These are phyloP conservation scores for Ajuga reptans DNA, from an alignment of 305 asterid genomes.

Conservation along the genomic window DNA sequence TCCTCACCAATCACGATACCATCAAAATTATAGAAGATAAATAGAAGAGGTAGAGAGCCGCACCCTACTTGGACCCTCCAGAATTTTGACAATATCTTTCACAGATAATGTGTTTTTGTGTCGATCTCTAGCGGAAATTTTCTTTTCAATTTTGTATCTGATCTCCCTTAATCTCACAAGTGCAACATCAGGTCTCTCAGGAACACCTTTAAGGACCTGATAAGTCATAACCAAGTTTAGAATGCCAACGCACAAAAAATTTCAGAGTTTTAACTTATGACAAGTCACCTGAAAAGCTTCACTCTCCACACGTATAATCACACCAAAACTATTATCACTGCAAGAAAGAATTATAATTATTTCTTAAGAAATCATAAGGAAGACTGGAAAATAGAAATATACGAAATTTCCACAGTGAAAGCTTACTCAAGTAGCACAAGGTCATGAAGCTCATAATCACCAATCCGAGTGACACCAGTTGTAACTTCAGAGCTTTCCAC, in stretches of 20 bases:
- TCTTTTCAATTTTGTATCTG: conserved; percentile 65
- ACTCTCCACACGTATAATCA: conserved; percentile 81
- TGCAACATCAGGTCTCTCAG: conserved; percentile 81
- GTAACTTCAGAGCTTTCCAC: conserved; percentile 91
- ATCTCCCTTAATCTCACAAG: conserved; percentile 84
- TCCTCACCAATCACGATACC: not conserved
- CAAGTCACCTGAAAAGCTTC: conserved; percentile 77
- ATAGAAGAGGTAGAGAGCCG: conserved; percentile 18
- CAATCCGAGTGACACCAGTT: conserved; percentile 68
- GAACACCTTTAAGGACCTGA: conserved; percentile 84
- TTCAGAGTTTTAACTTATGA: not conserved
- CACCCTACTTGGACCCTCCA: conserved; percentile 86
- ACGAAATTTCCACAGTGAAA: not conserved
- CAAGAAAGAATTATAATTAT: conserved; percentile 13
- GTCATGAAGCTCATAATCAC: conserved; percentile 89
- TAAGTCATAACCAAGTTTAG: conserved; percentile 22
- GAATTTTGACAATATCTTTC: conserved; percentile 72
- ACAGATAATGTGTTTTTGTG: conserved; percentile 57
- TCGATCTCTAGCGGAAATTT: conserved; percentile 53
- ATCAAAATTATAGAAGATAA: conserved; percentile 12
- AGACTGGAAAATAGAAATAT: not conserved
- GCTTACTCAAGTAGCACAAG: conserved; percentile 79
- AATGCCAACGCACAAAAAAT: not conserved
- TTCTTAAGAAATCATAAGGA: not conserved
- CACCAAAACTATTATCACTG: conserved; percentile 88